Evolutionary conservation across 2,329 filamentous ascomycete species (phyloP), one percentile per base, ranked within the genome.

Genomic region (Claviceps humidiphila): DNA sequence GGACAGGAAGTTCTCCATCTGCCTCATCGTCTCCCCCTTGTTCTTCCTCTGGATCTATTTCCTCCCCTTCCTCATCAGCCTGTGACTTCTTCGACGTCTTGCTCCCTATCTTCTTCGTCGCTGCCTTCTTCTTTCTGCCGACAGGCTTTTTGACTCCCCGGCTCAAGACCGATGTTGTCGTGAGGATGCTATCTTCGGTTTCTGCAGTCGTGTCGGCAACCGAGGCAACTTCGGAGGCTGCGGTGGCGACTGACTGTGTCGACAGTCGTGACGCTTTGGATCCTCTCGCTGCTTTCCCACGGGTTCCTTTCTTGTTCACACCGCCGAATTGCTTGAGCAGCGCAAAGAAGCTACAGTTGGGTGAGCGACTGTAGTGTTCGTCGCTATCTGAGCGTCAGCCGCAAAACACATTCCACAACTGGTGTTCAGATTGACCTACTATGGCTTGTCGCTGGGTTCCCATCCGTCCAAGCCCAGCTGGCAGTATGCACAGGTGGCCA

Each of bases 401-500:
- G 34, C 30, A 17, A 47, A 41, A 2, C 14, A 22, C 6, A 17
- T 9, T 1, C 17, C 3, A 16, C 16, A 41, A 16, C 16, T 17
- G 20, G 14, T 39, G 14, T 24, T 5, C 30, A 22, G 24, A 9
- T 6, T 4, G 45, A 69, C 85, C 69, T 66, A 89, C 82, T 85
- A 79, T 55, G 93, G 93, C 64, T 95, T 88, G 66, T 98, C 93
- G 54, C 84, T 83, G 1, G 85, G 84, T 64, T 97, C 93, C 93
- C 94, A 98, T 6, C 89, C 89, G 66, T 97, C 91, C 11, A 98
- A 77, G 11, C 85, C 89, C 16, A 97, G 71, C 53, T 86, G 81
- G 71, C 93, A 98, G 69, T 97, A 96, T 30, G 87, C 78, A 65
- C 93, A 98, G 11, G 86, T 93, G 9, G 88, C 87, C 71, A 91